Evolutionary conservation across 805 yeast species (phyloP), one percentile per base, ranked within the genome.

Genomic region (Sungouiozyma ichnusensis): DNA sequence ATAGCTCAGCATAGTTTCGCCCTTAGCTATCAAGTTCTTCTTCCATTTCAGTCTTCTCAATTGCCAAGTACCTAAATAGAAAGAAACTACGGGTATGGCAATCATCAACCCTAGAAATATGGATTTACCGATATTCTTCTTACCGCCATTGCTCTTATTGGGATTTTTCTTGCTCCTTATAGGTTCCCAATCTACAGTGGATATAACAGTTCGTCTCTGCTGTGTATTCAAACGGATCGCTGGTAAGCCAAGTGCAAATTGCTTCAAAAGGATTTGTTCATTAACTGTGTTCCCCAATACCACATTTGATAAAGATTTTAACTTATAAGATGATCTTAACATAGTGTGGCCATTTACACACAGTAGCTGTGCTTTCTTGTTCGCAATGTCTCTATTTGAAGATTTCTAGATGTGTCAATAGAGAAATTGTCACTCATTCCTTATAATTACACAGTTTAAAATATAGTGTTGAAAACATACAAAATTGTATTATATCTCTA

Each of bases 31-130:
- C 47, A 92, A 69, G 47, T 79, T 75, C 18, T 79, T 82, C 60
- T 92, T 92, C 98, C 98, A 92, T 46, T 75, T 70, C 39, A 92
- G 65, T 49, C 98, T 71, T 52, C 76, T 69, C 37, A 85, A 77
- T 65, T 92, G 98, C 98, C 98, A 92, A 43, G 87, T 74, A 2
- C 97, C 98, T 36, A 92, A 66, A 37, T 79, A 80, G 58, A 90
- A 84, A 9, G 95, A 77, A 2, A 87, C 71, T 1, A 87, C 70
- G 0, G 98, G 98, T 81, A 94, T 90, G 16, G 90, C 75, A 39
- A 69, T 51, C 61, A 70, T 54, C 9, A 68, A 44, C 0, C 68
- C 61, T 20, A 68, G 44, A n/a, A 64, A 62, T 19, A 67, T 54
- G 45, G 55, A 51, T 47, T 58, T 42, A 57, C 53, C 55, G 51